Percentiles rank a stretch among this genome's conserved stretches.
Conservation (phyloP, 2,329 filamentous ascomycete species). For the Septoria linicola region DNA sequence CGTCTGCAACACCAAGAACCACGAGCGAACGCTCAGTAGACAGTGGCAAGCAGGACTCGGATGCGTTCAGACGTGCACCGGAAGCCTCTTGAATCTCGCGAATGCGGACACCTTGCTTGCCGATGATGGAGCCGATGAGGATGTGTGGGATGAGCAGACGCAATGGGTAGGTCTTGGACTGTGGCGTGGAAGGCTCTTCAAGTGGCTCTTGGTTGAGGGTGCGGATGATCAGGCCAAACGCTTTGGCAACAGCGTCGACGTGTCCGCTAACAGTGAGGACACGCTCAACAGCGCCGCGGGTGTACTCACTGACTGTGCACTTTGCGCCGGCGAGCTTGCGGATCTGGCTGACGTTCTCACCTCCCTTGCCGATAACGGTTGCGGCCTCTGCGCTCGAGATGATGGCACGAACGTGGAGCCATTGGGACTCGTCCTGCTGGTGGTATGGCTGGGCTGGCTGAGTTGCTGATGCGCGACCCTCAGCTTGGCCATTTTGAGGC, state of each 20-base stretch:
- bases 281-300: slow-evolving; percentile 93
- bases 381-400: slow-evolving; percentile 97
- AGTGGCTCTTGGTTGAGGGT: slow-evolving; percentile 97
- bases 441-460: slow-evolving; percentile 45
- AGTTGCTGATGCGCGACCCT: slow-evolving; percentile 47
- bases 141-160: slow-evolving; percentile 95
- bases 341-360: slow-evolving; percentile 97
- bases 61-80: slow-evolving; percentile 92
- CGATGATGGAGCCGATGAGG: slow-evolving; percentile 97
- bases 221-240: slow-evolving; percentile 95
- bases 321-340: slow-evolving; percentile 92
- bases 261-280: slow-evolving; percentile 96
- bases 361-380: slow-evolving; percentile 96
- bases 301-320: slow-evolving; percentile 98
- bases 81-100: slow-evolving; percentile 98
- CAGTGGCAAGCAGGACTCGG: slow-evolving; percentile 87
- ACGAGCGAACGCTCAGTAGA: slow-evolving; percentile 98
- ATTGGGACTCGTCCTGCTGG: slow-evolving; percentile 83
- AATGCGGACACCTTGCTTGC: slow-evolving; percentile 92
- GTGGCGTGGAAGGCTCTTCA: slow-evolving; percentile 79
- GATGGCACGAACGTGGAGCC: slow-evolving; percentile 95
- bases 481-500: slow-evolving; percentile 51
- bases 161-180: slow-evolving; percentile 96
- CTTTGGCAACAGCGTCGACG: slow-evolving; percentile 96
- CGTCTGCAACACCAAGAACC: slow-evolving; percentile 95